Evolutionary conservation across 73 alveolate species (phyloP).

Genomic region (Breviolum minutum): DNA sequence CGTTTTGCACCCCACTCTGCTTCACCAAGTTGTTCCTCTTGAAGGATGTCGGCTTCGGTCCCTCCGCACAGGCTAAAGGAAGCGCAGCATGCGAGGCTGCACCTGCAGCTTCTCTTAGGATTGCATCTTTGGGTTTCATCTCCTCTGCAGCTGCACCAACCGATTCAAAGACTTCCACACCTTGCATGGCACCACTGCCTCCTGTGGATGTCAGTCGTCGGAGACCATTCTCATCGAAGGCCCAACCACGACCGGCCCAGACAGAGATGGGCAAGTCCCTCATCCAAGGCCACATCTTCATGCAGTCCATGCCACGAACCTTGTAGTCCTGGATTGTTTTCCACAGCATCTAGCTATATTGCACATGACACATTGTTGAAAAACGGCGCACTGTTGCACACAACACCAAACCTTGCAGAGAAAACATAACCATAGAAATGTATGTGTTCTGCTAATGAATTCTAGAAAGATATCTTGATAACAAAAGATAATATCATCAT

Average conservation of each 20-base stretch:
- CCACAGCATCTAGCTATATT: background rate
- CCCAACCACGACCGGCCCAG: constrained; percentile 54
- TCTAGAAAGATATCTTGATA: background rate
- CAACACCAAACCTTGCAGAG: background rate
- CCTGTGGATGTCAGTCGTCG: background rate
- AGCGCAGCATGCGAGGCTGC: background rate
- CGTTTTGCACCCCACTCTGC: constrained; percentile 53
- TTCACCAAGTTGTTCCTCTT: background rate
- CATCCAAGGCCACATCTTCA: constrained; percentile 75
- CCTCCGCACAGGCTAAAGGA: background rate
- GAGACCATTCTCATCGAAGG: constrained; percentile 9
- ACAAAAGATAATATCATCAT: background rate
- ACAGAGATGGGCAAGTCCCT: background rate
- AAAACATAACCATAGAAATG: too few species aligned
- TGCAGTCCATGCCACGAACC: background rate
- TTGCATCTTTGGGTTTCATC: background rate
- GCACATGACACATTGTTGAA: background rate
- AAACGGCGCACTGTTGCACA: background rate
- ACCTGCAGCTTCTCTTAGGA: background rate
- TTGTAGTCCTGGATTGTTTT: background rate
- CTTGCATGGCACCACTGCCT: constrained; percentile 35
- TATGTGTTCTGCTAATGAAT: background rate
- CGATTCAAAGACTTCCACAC: constrained; percentile 9
- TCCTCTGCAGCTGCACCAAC: background rate
- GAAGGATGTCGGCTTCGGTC: background rate